phyloP scores from a whole-genome alignment of 495 filamentous ascomycete species.

The Elasticomyces elasticus region DNA sequence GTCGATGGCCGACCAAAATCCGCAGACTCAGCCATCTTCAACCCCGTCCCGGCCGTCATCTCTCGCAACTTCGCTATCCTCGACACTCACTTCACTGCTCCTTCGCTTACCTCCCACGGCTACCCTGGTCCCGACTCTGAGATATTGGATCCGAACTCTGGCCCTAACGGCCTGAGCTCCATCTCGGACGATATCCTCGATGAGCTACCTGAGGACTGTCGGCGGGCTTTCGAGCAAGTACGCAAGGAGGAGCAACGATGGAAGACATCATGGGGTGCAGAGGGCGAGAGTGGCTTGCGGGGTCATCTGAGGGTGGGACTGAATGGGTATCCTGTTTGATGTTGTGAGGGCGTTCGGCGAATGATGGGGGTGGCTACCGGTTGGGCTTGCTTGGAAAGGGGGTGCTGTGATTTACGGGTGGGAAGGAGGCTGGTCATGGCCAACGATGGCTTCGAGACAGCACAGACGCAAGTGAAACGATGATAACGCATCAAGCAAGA shows the following conservation, averaged over 20 bases:
- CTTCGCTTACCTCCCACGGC: conserved; percentile 47
- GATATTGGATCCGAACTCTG: conserved; percentile 39
- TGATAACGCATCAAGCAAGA: too few species aligned
- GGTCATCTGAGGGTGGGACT: conserved; percentile 40
- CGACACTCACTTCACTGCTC: conserved; percentile 58
- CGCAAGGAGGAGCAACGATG: conserved; percentile 53
- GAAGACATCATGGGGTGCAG: conserved; percentile 62
- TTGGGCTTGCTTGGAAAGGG: background rate
- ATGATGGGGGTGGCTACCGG: background rate
- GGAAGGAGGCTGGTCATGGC: too few species aligned
- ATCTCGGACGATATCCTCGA: conserved; percentile 58
- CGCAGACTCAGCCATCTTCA: conserved; percentile 39
- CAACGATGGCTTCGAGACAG: too few species aligned
- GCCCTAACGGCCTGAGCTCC: conserved; percentile 55
- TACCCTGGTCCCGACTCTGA: conserved; percentile 57
- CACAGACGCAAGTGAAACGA: too few species aligned
- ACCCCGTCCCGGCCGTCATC: conserved; percentile 52
- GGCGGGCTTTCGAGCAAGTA: conserved; percentile 55
- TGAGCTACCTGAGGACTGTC: conserved; percentile 62
- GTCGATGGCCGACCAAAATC: conserved; percentile 1
- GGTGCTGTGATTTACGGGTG: background rate
- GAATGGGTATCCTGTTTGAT: conserved; percentile 32
- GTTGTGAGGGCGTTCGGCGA: conserved; percentile 18
- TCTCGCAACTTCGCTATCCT: conserved; percentile 65
- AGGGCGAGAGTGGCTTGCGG: conserved; percentile 43